phyloP scores from a whole-genome alignment of 2,329 filamentous ascomycete genomes.

The Orbilia brochopaga region DNA sequence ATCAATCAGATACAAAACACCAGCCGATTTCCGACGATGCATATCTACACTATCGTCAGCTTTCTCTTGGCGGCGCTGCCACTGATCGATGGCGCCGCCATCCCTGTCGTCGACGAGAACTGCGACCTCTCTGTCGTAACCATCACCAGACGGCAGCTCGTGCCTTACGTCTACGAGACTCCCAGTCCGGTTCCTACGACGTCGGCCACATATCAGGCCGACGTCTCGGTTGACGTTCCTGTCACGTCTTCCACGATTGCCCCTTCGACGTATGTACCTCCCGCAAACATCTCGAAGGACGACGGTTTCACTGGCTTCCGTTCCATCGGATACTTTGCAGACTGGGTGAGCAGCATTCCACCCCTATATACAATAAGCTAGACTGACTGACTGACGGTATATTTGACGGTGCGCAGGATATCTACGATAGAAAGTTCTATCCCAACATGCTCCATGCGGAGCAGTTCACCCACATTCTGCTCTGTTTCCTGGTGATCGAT shows the following conservation, averaged over 20 bases:
- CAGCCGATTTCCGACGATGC: not conserved
- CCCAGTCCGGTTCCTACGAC: too few relatives aligned
- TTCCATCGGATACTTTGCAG: constrained; percentile 23
- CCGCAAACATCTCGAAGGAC: not conserved
- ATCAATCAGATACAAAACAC: too few relatives aligned
- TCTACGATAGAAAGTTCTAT: constrained; percentile 83
- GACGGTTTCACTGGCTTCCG: constrained; percentile 26
- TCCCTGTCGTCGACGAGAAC: too few relatives aligned
- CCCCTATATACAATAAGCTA: not conserved
- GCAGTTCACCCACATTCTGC: constrained; percentile 85
- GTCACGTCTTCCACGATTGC: not conserved
- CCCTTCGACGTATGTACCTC: not conserved
- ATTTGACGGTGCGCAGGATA: constrained; percentile 64
- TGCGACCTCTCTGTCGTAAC: too few relatives aligned
- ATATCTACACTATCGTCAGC: too few relatives aligned
- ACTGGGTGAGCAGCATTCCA: constrained; percentile 21
- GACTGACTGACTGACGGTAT: not conserved
- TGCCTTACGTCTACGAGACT: too few relatives aligned
- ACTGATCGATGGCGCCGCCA: too few relatives aligned
- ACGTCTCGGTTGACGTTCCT: too few relatives aligned
- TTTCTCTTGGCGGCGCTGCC: too few relatives aligned
- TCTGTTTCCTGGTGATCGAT: constrained; percentile 57
- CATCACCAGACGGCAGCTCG: too few relatives aligned
- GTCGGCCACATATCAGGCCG: too few relatives aligned
- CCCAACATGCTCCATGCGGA: constrained; percentile 81